Evolutionary conservation across 306 rosid species (phyloP).

Genomic region (Macrotyloma uniflorum): DNA sequence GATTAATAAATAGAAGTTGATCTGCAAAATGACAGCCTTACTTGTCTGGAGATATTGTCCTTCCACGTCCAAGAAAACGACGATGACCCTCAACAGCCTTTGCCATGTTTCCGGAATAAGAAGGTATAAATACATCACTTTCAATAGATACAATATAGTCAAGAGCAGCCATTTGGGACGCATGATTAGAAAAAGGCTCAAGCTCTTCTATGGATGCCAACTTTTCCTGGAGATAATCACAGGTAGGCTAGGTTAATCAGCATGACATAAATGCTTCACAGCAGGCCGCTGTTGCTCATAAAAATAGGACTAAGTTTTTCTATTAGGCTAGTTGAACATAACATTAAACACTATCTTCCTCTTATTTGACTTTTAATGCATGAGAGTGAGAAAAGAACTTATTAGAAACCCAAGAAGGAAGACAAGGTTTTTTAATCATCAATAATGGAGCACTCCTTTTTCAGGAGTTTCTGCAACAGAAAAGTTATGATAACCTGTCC

Average conservation of each 20-base stretch:
- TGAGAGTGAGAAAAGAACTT: background rate
- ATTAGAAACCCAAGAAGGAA: background rate
- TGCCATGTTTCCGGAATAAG: constrained; percentile 98
- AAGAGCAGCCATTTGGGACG: constrained; percentile 98
- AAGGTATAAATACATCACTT: constrained; percentile 90
- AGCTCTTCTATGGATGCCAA: constrained; percentile 83
- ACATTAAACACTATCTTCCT: constrained; percentile 12
- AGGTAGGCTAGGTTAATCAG: constrained; percentile 31
- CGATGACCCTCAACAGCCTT: constrained; percentile 98
- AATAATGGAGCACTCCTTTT: background rate
- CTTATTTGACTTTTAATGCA: background rate
- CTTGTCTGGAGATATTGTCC: constrained; percentile 94
- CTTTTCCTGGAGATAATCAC: constrained; percentile 64
- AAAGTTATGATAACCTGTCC: constrained; percentile 15
- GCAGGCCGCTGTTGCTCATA: background rate
- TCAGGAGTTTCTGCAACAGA: constrained; percentile 26
- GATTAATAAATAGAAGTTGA: background rate
- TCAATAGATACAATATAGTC: constrained; percentile 95
- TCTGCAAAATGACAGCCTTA: constrained; percentile 32
- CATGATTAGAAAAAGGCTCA: constrained; percentile 74
- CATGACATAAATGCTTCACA: constrained; percentile 30
- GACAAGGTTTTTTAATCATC: background rate
- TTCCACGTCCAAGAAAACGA: constrained; percentile 90
- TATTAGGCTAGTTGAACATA: background rate
- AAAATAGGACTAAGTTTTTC: constrained; percentile 3